Percentiles rank a stretch among this genome's conserved stretches.
phyloP scores from a whole-genome alignment of 768 basidiomycete genomes.

The Phlebiopsis flavidoalba region DNA sequence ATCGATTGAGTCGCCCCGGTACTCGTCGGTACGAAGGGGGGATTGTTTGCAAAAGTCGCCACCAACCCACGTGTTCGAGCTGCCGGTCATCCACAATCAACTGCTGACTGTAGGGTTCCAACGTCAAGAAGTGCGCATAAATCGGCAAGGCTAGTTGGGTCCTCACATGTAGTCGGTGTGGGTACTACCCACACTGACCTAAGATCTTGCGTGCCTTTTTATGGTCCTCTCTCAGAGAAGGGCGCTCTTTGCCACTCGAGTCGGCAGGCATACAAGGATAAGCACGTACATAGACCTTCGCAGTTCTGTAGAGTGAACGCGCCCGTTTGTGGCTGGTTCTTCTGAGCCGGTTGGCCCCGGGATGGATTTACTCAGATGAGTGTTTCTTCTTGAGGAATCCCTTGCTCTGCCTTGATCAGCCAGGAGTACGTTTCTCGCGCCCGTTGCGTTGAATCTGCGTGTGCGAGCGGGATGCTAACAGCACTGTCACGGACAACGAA shows the following conservation, averaged over 20 bases:
- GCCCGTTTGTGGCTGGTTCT: background rate
- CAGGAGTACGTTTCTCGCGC: slow-evolving; percentile 40
- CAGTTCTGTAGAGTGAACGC: background rate
- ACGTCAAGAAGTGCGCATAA: background rate
- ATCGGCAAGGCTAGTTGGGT: background rate
- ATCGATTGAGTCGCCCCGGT: background rate
- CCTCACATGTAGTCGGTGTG: background rate
- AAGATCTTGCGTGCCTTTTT: too few species aligned
- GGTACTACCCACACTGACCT: background rate
- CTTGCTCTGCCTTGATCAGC: slow-evolving; percentile 48
- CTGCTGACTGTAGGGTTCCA: background rate
- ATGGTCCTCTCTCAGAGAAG: too few species aligned
- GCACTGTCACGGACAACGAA: slow-evolving; percentile 19
- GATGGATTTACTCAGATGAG: background rate
- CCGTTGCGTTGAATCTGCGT: slow-evolving; percentile 45
- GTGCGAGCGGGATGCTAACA: slow-evolving; percentile 44
- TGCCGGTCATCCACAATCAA: slow-evolving; percentile 11
- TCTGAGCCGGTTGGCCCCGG: background rate
- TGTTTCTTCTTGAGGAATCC: slow-evolving; percentile 30
- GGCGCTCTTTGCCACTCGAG: too few species aligned
- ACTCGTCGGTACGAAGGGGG: background rate
- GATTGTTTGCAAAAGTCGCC: background rate
- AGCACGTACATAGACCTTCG: background rate
- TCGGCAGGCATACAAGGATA: background rate
- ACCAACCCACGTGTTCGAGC: slow-evolving; percentile 13